phyloP scores from a whole-genome alignment of 2,329 filamentous ascomycete genomes.

The Microcyclospora pomicola region DNA sequence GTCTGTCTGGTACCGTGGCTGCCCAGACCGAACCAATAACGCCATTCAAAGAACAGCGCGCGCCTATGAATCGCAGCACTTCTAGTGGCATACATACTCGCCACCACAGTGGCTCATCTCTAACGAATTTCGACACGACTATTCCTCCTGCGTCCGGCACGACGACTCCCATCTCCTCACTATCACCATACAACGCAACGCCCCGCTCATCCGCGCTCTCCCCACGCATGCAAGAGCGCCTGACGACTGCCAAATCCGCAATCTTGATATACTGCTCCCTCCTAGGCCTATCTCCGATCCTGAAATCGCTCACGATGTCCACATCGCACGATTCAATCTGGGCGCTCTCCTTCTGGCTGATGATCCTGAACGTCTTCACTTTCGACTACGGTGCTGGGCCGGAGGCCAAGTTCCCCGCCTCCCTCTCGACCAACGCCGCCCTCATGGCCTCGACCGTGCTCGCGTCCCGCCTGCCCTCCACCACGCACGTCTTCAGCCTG shows the following conservation, averaged over 20 bases:
- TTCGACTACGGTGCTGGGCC: slow-evolving; percentile 80
- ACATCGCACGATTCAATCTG: slow-evolving; percentile 93
- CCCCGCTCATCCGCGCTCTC: slow-evolving; percentile 29
- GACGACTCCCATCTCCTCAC: slow-evolving; percentile 13
- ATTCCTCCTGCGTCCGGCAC: slow-evolving; percentile 6
- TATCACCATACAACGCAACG: slow-evolving; percentile 24
- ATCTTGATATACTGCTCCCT: slow-evolving; percentile 86
- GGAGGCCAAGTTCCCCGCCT: slow-evolving; percentile 52
- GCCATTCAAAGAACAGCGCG: slow-evolving; percentile 8
- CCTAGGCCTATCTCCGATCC: slow-evolving; percentile 81
- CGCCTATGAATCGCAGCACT: slow-evolving; percentile 1
- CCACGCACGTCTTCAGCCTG: slow-evolving; percentile 85
- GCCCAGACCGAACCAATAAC: slow-evolving; percentile 10
- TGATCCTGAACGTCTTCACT: slow-evolving; percentile 92
- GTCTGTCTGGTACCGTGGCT: slow-evolving; percentile 1
- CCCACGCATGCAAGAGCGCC: slow-evolving; percentile 44
- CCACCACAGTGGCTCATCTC: slow-evolving; percentile 43
- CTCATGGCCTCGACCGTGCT: slow-evolving; percentile 93
- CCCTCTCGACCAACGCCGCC: slow-evolving; percentile 84
- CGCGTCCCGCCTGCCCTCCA: slow-evolving; percentile 75
- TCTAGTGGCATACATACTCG: slow-evolving; percentile 28
- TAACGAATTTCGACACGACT: slow-evolving; percentile 13
- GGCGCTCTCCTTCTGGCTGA: slow-evolving; percentile 87
- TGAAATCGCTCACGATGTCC: slow-evolving; percentile 88
- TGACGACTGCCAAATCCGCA: slow-evolving; percentile 83